Percentiles rank a stretch among this genome's conserved stretches.
These are phyloP conservation scores for Gastrodia elata DNA, from an alignment of 106 monocot species.

Conservation along the genomic window DNA sequence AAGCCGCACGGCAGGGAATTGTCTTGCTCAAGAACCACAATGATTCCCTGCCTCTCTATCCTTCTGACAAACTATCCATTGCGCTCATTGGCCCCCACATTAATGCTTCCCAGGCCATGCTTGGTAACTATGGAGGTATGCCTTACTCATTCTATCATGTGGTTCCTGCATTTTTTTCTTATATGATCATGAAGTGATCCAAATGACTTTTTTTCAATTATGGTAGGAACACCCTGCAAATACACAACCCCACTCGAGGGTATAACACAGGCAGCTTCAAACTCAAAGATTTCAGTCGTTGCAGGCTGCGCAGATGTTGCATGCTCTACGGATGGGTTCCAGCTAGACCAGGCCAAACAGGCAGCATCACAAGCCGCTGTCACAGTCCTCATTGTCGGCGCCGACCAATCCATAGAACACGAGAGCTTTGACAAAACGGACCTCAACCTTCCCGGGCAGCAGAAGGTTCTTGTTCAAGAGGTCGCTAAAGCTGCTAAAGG, in stretches of 20 bases:
- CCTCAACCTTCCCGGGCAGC: conserved; percentile 64
- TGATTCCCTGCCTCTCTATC: conserved; percentile 34
- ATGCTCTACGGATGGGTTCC: conserved; percentile 45
- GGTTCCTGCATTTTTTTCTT: conserved; percentile 40
- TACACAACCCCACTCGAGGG: conserved; percentile 89
- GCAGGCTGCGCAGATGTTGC: conserved; percentile 54
- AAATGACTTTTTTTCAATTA: background rate
- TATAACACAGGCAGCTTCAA: conserved; percentile 22
- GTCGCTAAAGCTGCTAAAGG: conserved; percentile 54
- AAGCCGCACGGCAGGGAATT: conserved; percentile 63
- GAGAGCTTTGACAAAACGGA: conserved; percentile 60
- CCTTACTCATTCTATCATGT: conserved; percentile 64
- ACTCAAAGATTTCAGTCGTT: conserved; percentile 18
- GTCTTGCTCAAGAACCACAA: conserved; percentile 56
- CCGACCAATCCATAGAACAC: conserved; percentile 51
- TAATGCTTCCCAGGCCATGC: conserved; percentile 51
- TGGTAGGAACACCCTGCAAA: conserved; percentile 66
- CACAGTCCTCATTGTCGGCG: conserved; percentile 67
- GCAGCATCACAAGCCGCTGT: conserved; percentile 57
- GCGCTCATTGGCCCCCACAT: conserved; percentile 67
- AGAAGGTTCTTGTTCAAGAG: conserved; percentile 40
- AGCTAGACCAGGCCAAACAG: conserved; percentile 36
- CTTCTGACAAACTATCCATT: conserved; percentile 10
- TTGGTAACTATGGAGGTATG: conserved; percentile 67
- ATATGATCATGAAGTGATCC: conserved; percentile 10